These are phyloP conservation scores for Amphicarpaea edgeworthii DNA, from an alignment of 306 rosid genomes.

Conservation along the genomic window DNA sequence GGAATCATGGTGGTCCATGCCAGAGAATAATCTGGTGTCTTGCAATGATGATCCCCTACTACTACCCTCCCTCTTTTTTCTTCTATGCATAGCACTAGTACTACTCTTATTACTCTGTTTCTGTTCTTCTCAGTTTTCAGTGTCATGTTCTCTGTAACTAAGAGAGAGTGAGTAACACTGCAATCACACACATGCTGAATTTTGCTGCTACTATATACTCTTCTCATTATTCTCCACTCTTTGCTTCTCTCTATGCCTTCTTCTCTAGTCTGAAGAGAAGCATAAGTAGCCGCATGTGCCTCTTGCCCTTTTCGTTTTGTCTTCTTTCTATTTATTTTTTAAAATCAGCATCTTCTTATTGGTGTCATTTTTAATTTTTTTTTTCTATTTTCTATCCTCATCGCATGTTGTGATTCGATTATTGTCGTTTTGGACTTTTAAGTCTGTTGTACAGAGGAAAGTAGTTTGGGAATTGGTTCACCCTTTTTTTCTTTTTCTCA, in stretches of 20 bases:
- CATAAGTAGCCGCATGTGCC: slow-evolving; percentile 27
- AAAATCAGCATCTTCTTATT: not conserved
- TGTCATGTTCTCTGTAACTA: slow-evolving; percentile 45
- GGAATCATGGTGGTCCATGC: slow-evolving; percentile 70
- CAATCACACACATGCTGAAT: slow-evolving; percentile 45
- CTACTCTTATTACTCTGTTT: not conserved
- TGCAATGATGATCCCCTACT: slow-evolving; percentile 62
- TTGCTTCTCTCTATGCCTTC: not conserved
- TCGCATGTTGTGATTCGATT: slow-evolving; percentile 41
- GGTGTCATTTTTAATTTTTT: not conserved
- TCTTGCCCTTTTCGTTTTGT: slow-evolving; percentile 23
- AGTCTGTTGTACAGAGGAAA: slow-evolving; percentile 26
- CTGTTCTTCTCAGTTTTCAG: slow-evolving; percentile 51
- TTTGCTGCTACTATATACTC: slow-evolving; percentile 16
- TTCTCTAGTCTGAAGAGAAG: slow-evolving; percentile 18
- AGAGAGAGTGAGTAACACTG: slow-evolving; percentile 34
- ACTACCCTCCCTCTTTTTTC: slow-evolving; percentile 23
- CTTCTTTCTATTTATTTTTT: not conserved
- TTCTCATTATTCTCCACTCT: slow-evolving; percentile 10
- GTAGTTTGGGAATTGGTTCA: slow-evolving; percentile 36
- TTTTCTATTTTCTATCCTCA: slow-evolving; percentile 16
- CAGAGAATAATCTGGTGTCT: slow-evolving; percentile 70
- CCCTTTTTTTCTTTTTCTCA: not conserved
- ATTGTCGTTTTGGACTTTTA: slow-evolving; percentile 36
- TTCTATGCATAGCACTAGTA: slow-evolving; percentile 28